A percentile compares a stretch with the other conserved stretches of the same genome.
Conservation (phyloP, 2,329 filamentous ascomycete genomes). For the Trichoderma sp. region DNA sequence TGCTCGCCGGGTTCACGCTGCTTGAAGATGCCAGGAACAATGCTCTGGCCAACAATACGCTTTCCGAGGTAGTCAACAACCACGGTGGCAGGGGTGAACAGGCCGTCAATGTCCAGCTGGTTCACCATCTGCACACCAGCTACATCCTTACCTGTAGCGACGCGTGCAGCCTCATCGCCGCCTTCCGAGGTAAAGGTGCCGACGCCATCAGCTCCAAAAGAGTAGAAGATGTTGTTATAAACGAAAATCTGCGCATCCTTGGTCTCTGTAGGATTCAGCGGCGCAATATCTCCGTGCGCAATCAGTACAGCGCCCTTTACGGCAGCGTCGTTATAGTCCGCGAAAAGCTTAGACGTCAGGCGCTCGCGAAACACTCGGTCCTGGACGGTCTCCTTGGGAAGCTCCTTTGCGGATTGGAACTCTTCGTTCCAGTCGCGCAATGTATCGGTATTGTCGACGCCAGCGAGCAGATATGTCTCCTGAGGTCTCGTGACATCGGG, state of each 20-base stretch:
- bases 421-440: slow-evolving; percentile 99
- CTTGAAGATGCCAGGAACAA: slow-evolving; percentile 98
- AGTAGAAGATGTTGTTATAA: slow-evolving; percentile 99
- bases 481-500: slow-evolving; percentile 87
- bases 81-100: slow-evolving; percentile 94
- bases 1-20: slow-evolving; percentile 96
- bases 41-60: slow-evolving; percentile 95
- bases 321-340: slow-evolving; percentile 96
- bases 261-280: slow-evolving; percentile 91
- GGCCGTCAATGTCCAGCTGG: slow-evolving; percentile 90
- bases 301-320: slow-evolving; percentile 90
- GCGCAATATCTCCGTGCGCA: slow-evolving; percentile 87
- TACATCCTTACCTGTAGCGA: slow-evolving; percentile 96
- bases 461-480: slow-evolving; percentile 87
- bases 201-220: slow-evolving; percentile 95
- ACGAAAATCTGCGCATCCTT: slow-evolving; percentile 97
- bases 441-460: slow-evolving; percentile 91
- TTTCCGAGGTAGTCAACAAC: slow-evolving; percentile 97
- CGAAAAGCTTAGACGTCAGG: slow-evolving; percentile 92
- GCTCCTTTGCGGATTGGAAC: slow-evolving; percentile 93
- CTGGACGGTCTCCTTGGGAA: slow-evolving; percentile 91
- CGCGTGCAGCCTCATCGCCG: slow-evolving; percentile 91
- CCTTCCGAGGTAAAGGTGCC: slow-evolving; percentile 96
- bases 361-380: slow-evolving; percentile 95
- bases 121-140: slow-evolving; percentile 93